phyloP scores from a whole-genome alignment of 1,284 basidiomycete species.

The Leccinum griseonigrum region DNA sequence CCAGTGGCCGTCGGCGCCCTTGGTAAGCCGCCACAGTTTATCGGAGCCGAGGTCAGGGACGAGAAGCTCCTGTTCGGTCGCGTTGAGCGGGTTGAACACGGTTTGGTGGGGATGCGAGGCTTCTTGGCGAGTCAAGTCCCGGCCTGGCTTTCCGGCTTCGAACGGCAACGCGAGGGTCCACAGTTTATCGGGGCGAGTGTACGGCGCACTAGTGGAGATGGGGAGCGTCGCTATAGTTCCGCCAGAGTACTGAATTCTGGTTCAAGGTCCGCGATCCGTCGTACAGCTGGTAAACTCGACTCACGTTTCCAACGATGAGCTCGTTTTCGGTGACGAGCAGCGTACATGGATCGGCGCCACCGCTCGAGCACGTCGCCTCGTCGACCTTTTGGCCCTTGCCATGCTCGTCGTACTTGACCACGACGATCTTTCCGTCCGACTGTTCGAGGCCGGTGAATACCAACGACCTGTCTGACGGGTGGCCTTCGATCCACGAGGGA shows the following conservation, averaged over 20 bases:
- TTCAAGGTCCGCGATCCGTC: too few relatives aligned
- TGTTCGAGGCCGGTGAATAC: constrained; percentile 60
- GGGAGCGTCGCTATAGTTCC: constrained; percentile 54
- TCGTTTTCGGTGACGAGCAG: constrained; percentile 49
- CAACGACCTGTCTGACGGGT: constrained; percentile 52
- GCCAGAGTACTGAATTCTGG: constrained; percentile 50
- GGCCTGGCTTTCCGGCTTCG: constrained; percentile 46
- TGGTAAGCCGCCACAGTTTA: constrained; percentile 54
- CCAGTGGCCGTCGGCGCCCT: constrained; percentile 44
- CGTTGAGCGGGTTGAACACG: constrained; percentile 36
- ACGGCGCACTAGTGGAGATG: constrained; percentile 45
- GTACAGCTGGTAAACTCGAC: constrained; percentile 26
- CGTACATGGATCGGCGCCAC: constrained; percentile 61
- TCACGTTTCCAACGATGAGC: constrained; percentile 64
- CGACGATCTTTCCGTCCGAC: constrained; percentile 53
- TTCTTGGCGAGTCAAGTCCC: constrained; percentile 59
- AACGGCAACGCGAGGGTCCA: constrained; percentile 40
- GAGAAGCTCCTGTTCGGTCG: constrained; percentile 51
- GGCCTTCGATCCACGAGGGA: constrained; percentile 67
- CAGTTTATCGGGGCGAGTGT: constrained; percentile 34
- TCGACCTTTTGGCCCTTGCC: constrained; percentile 19
- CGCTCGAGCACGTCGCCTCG: constrained; percentile 37
- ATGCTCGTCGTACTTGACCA: constrained; percentile 47
- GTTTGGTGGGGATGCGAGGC: constrained; percentile 70
- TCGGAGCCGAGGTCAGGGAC: constrained; percentile 73